Evolutionary conservation across 2,329 filamentous ascomycete genomes (phyloP).

Genomic region (Paraconiothyrium brasiliense): DNA sequence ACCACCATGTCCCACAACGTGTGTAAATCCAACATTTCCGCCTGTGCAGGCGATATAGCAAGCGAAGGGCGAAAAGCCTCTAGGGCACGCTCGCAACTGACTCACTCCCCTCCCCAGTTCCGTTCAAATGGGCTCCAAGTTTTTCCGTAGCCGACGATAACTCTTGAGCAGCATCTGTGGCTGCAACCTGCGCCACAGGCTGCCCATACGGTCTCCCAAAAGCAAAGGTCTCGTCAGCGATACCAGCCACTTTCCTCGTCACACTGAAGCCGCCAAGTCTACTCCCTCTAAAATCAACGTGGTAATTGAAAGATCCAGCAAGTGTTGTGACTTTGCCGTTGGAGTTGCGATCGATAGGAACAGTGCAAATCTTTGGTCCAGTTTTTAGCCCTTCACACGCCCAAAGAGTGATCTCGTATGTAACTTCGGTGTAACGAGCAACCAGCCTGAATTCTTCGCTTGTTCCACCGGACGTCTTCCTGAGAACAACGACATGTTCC

Average conservation of each 20-base stretch:
- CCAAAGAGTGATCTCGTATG: slow-evolving; percentile 13
- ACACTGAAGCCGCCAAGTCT: slow-evolving; percentile 7
- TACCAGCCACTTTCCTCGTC: not conserved
- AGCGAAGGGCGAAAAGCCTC: not conserved
- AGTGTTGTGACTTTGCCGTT: not conserved
- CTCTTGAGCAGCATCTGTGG: not conserved
- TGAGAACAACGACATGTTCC: slow-evolving; percentile 4
- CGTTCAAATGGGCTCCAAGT: not conserved
- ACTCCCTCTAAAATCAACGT: slow-evolving; percentile 10
- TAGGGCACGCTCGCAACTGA: not conserved
- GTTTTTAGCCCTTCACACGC: not conserved
- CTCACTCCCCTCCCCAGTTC: not conserved
- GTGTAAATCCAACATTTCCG: no score
- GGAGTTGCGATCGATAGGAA: slow-evolving; percentile 4
- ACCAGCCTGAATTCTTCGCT: not conserved
- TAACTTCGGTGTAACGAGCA: slow-evolving; percentile 12
- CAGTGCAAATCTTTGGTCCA: not conserved
- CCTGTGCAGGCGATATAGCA: no score
- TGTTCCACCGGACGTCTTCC: not conserved
- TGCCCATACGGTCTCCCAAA: not conserved
- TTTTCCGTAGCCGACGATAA: not conserved
- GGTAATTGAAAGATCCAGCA: not conserved
- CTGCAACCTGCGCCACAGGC: no score
- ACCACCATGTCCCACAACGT: no score
- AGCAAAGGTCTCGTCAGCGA: not conserved